Conservation (phyloP, 1,139 yeast species). For the Arxiozyma bovina region DNA sequence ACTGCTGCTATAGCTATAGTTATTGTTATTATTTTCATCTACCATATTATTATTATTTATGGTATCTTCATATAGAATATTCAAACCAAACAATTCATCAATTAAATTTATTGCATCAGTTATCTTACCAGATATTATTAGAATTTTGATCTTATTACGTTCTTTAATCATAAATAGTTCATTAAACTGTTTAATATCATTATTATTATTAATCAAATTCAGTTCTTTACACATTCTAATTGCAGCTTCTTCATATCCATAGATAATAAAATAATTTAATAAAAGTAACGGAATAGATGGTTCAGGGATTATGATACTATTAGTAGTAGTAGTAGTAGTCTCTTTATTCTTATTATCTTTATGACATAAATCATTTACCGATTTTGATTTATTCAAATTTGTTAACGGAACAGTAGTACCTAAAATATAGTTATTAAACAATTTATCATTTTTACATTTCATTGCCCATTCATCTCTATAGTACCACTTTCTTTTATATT, state of each 20-base stretch:
- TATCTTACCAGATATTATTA: slow-evolving; percentile 25
- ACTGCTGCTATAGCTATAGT: no score
- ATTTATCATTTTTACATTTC: slow-evolving; percentile 1
- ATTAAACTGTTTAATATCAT: slow-evolving; percentile 23
- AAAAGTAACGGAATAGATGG: slow-evolving; percentile 10
- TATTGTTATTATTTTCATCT: no score
- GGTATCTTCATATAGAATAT: slow-evolving; percentile 16
- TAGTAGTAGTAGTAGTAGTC: not conserved
- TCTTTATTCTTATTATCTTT: no score
- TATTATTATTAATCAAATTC: slow-evolving; percentile 18
- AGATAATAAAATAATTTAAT: slow-evolving; percentile 27
- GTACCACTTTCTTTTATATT: slow-evolving; percentile 2
- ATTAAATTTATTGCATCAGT: slow-evolving; percentile 24
- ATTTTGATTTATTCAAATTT: no score
- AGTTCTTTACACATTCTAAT: slow-evolving; percentile 28
- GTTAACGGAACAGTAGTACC: no score
- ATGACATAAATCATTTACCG: no score
- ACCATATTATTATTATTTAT: no score
- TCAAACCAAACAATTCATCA: slow-evolving; percentile 22
- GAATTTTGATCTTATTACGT: slow-evolving; percentile 20
- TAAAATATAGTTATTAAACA: not conserved
- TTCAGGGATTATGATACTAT: not conserved
- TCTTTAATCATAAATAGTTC: slow-evolving; percentile 23
- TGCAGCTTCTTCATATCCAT: slow-evolving; percentile 28
- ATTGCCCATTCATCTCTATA: not conserved